Evolutionary conservation across 345 rosid species (phyloP).

Genomic region (Gossypium stocksii): DNA sequence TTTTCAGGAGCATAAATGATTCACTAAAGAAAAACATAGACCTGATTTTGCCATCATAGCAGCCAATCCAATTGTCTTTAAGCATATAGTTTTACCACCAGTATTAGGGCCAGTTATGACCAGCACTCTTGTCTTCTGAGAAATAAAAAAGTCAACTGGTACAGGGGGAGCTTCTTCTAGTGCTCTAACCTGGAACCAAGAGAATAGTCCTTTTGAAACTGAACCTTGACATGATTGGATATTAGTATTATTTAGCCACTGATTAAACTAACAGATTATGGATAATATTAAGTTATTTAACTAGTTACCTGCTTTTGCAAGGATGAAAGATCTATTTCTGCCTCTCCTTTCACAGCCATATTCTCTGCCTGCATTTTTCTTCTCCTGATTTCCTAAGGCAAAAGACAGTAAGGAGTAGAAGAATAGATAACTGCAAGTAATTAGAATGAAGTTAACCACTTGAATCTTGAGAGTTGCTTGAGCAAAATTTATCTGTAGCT

Average conservation of each 20-base stretch:
- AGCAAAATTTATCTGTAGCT: background rate
- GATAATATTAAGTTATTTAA: slow-evolving; percentile 5
- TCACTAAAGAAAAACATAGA: slow-evolving; percentile 17
- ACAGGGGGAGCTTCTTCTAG: slow-evolving; percentile 56
- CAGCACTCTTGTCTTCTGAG: slow-evolving; percentile 63
- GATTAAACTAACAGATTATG: background rate
- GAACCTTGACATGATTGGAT: background rate
- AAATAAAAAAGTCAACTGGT: slow-evolving; percentile 70
- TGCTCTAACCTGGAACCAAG: slow-evolving; percentile 44
- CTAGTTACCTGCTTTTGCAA: slow-evolving; percentile 30
- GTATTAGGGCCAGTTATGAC: slow-evolving; percentile 95
- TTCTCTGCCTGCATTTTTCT: slow-evolving; percentile 34
- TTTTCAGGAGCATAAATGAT: background rate
- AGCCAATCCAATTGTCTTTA: slow-evolving; percentile 90
- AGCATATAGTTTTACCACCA: slow-evolving; percentile 91
- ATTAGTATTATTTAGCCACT: background rate
- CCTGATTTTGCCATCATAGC: slow-evolving; percentile 98
- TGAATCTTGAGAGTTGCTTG: background rate
- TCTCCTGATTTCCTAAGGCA: slow-evolving; percentile 38
- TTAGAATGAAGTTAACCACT: background rate
- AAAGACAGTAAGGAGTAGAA: slow-evolving; percentile 4
- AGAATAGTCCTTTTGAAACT: background rate
- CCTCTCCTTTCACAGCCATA: slow-evolving; percentile 19
- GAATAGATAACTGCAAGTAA: slow-evolving; percentile 11
- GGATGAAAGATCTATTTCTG: slow-evolving; percentile 28